Base-by-base conservation (phyloP, 805 yeast species). In the Candida montana region DNA sequence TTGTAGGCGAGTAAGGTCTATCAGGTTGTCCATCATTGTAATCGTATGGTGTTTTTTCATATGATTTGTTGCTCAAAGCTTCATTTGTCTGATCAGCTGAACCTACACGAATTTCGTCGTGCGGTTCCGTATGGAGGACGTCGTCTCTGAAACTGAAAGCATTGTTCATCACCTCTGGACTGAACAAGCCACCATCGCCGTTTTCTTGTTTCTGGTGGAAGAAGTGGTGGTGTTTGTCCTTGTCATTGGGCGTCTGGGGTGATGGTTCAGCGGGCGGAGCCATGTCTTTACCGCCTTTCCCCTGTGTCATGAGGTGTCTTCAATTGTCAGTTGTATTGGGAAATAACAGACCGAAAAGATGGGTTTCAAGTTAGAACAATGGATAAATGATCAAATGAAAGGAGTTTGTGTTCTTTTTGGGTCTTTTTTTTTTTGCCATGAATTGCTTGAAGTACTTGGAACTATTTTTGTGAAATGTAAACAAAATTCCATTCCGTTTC, bases 31-130 rank as follows among this genome's bases (percentile, higher is more conserved):
- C 31, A 13, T 16, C 30, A 5, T 36, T 13, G 15, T 33, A 26
- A 13, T 31, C 37, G 13, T 36, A 32, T 21, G 43, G 43, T 5
- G 43, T 40, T 31, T 43, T 39, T 35, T 43, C 47, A 8, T 36
- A 36, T 17, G 41, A 33, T 19, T 33, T 31, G 8, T 15, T 18
- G 9, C 30, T 18, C 4, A 17, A 10, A 7, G 21, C 12, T 5
- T 36, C 37, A 17, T 20, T 11, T 2, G 51, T 61, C 8, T 48
- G 53, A 1, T 46, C 53, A 4, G 46, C 52, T 2, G 45, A 53
- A 12, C 57, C 59, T 2, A 48, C 57, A 6, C 49, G 55, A 9
- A 50, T 54, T 3, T 54, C 53, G 27, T 48, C 55, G 4, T 54
- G 51, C 4, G 38, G 41, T 7, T 47, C 50, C 6, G 35, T 18